Conservation (phyloP, 139 green algal genomes). For the Chlamydomonas asymmetrica region DNA sequence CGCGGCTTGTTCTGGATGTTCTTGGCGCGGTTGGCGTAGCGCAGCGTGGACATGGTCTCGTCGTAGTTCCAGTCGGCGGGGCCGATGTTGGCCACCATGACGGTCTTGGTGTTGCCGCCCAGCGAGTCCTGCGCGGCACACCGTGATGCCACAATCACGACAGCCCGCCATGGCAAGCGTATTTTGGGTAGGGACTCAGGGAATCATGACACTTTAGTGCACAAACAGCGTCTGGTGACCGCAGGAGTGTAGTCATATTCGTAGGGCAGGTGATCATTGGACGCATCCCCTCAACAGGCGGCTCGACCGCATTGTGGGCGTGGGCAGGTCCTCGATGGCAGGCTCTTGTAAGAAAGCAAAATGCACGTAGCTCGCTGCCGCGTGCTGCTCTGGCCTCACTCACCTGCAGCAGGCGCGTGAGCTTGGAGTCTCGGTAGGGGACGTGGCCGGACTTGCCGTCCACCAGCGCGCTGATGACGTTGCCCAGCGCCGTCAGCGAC, state of each 20-base stretch:
- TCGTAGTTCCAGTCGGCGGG: constrained; percentile 86
- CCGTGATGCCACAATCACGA: neutral
- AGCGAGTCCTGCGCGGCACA: constrained; percentile 55
- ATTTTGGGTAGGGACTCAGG: neutral
- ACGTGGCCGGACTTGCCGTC: constrained; percentile 70
- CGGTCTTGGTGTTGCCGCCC: constrained; percentile 85
- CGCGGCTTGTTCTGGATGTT: constrained; percentile 88
- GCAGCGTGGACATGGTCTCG: constrained; percentile 80
- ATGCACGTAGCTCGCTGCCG: too few species aligned
- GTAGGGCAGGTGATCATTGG: too few species aligned
- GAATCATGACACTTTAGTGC: neutral
- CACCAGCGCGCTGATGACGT: constrained; percentile 81
- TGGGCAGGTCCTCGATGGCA: too few species aligned
- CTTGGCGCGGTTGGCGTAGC: constrained; percentile 83
- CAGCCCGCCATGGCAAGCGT: neutral
- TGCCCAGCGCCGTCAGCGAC: constrained; percentile 82
- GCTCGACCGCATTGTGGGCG: too few species aligned
- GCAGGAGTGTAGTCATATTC: too few species aligned
- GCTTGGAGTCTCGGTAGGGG: constrained; percentile 88
- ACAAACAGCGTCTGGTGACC: too few species aligned
- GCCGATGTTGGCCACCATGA: constrained; percentile 86
- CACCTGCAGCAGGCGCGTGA: constrained; percentile 84
- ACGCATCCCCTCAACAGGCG: too few species aligned
- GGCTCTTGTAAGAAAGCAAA: constrained; percentile 2
- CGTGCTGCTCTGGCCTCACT: too few species aligned